Evolutionary conservation across 345 rosid genomes (phyloP), one percentile per base, ranked within the genome.

Genomic region (Brassica juncea): DNA sequence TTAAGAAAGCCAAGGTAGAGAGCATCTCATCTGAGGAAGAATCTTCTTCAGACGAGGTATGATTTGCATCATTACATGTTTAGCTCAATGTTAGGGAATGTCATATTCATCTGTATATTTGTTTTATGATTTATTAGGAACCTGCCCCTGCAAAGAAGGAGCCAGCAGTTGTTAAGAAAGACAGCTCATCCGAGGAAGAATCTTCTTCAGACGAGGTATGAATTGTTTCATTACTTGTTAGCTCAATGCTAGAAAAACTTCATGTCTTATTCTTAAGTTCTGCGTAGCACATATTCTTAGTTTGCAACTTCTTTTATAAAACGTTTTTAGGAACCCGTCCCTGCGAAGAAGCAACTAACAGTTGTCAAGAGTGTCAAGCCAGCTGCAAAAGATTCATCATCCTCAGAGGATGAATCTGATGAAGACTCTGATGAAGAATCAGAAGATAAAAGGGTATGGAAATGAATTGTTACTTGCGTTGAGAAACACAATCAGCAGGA

Each of bases 151-250:
- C 55, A 2, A 74, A 60, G 63, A 75, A 68, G 32, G 70, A 74
- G 52, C 69, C 49, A 34, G 72, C 57, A 52, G 19, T 52, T 52
- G 19, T 77, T 44, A 76, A 76, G 60, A 72, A 70, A 9, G 5
- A 81, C 72, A 73, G 81, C 28, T 86, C 89, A 65, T 70, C 74
- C 2, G 83, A 75, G 2, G 80, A 70, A 5, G 66, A 61, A 2
- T 78, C 83, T 25, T 85, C 84, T 42, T 72, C 80, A 0, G 82
- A 79, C 19, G 82, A 82, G 74, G 88, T 85, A 63, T 35, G 71
- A 54, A 10, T 34, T 59, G 19, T 6, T 10, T 30, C 60, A 21
- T 28, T 32, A 37, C 23, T 8, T 21, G 27, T 58, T 21, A 54
- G 59, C 59, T 16, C 27, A 57, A 25, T 59, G 61, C 57, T 63